Conservation (phyloP, 768 basidiomycete genomes). For the Trametes cinnabarina region DNA sequence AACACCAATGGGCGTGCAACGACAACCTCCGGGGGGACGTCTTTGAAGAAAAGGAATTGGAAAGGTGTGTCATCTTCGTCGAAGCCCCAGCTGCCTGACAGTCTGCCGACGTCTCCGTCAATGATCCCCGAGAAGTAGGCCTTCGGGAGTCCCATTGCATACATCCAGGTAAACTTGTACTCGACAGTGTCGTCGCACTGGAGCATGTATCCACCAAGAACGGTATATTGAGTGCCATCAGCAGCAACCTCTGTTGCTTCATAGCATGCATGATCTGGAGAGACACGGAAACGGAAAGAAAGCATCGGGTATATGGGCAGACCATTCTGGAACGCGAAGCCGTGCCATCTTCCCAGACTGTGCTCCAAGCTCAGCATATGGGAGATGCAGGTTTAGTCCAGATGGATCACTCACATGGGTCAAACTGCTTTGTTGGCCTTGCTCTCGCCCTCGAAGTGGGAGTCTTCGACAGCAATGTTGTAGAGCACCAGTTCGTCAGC, state of each 20-base stretch:
- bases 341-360: constrained; percentile 28
- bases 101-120: not conserved
- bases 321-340: constrained; percentile 10
- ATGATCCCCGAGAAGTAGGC: constrained; percentile 26
- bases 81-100: not conserved
- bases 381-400: too few species aligned
- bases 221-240: constrained; percentile 16
- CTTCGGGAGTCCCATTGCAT: constrained; percentile 24
- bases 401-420: constrained; percentile 1
- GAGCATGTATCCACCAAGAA: constrained; percentile 19
- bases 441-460: constrained; percentile 16
- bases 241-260: constrained; percentile 10
- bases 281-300: constrained; percentile 10
- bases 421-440: constrained; percentile 7
- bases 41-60: not conserved
- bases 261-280: constrained; percentile 12
- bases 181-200: constrained; percentile 7
- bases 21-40: not conserved
- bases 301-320: constrained; percentile 1
- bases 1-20: not conserved
- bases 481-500: too few species aligned
- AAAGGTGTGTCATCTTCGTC: not conserved
- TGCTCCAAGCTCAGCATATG: not conserved
- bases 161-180: constrained; percentile 24
- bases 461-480: not conserved